Evolutionary conservation across 169 alveolate species (phyloP).

Genomic region (Plasmodium coatneyi): DNA sequence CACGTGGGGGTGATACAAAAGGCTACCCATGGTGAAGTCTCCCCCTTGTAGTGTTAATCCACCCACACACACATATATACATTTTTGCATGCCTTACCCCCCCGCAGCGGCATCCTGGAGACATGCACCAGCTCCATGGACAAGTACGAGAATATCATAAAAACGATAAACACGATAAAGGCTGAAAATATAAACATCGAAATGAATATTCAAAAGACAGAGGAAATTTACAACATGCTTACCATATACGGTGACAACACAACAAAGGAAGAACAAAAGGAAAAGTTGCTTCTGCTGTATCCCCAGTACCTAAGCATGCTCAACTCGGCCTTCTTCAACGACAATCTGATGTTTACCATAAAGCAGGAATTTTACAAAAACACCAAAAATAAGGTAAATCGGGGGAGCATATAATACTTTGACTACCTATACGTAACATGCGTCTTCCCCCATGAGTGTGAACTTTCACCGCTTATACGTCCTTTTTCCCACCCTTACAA

Average conservation of each 20-base stretch:
- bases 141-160: conserved; percentile 67
- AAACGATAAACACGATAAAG: conserved; percentile 69
- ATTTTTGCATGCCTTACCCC: neutral
- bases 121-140: conserved; percentile 68
- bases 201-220: conserved; percentile 73
- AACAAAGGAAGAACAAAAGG: conserved; percentile 67
- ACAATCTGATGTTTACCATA: conserved; percentile 65
- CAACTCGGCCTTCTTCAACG: conserved; percentile 64
- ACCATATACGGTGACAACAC: conserved; percentile 52
- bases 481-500: neutral
- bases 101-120: conserved; percentile 27
- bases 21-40: neutral
- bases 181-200: conserved; percentile 68
- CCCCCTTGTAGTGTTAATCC: neutral
- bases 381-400: conserved; percentile 63
- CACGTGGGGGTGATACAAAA: neutral
- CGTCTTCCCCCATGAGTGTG: neutral
- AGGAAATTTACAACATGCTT: conserved; percentile 61
- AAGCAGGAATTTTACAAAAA: conserved; percentile 68
- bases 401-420: neutral
- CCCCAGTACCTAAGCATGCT: conserved; percentile 58
- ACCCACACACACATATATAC: neutral
- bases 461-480: neutral
- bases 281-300: conserved; percentile 33
- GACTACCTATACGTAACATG: neutral